Conservation (phyloP, 2,329 filamentous ascomycete species). For the Microdochium paspali region DNA sequence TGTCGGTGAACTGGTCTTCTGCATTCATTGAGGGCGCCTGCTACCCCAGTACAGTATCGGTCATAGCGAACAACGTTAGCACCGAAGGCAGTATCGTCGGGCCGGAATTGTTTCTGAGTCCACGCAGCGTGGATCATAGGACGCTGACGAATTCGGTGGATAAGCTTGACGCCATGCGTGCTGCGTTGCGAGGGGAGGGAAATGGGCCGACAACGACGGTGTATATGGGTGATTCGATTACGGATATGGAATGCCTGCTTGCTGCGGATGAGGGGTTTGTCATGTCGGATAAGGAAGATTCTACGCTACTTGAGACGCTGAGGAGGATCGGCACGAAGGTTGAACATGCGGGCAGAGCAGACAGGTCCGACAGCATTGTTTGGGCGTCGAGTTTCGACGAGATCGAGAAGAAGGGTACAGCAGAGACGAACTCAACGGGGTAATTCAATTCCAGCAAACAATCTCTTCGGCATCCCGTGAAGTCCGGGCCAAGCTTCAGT, state of each 20-base stretch:
- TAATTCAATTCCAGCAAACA: too few relatives aligned
- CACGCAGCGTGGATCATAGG: conserved; percentile 1
- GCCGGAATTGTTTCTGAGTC: conserved; percentile 19
- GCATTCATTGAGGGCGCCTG: conserved; percentile 37
- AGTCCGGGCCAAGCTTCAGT: too few relatives aligned
- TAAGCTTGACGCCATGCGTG: conserved; percentile 32
- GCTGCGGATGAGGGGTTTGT: conserved; percentile 31
- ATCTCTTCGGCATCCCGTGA: too few relatives aligned
- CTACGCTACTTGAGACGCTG: conserved; percentile 16
- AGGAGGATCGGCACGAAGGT: conserved; percentile 20
- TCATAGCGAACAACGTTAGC: conserved; percentile 31
- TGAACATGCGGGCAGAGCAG: conserved; percentile 12
- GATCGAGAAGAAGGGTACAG: not conserved
- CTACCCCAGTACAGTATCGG: conserved; percentile 13
- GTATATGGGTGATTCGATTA: conserved; percentile 51
- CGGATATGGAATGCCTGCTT: conserved; percentile 45
- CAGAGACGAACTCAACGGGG: too few relatives aligned
- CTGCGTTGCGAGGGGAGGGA: conserved; percentile 13
- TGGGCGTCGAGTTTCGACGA: not conserved
- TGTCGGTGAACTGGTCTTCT: conserved; percentile 43
- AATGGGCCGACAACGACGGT: conserved; percentile 14
- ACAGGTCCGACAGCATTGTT: conserved; percentile 9
- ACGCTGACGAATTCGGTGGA: conserved; percentile 31
- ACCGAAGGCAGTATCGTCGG: conserved; percentile 30
- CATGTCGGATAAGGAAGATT: conserved; percentile 28